Conservation (phyloP, 106 monocot species). For the Platanthera guangdongensis region DNA sequence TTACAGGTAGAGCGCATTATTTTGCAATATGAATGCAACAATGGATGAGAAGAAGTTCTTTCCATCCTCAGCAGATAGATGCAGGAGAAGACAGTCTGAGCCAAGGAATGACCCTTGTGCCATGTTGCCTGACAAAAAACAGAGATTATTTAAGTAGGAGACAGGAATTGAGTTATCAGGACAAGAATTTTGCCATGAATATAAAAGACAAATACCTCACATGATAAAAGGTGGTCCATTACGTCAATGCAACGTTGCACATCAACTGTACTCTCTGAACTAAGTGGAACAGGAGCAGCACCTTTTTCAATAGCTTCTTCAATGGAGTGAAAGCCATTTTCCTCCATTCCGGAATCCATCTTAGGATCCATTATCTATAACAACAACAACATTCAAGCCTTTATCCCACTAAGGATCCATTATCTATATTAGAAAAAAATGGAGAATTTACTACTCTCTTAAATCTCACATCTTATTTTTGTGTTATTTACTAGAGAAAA, state of each 20-base stretch:
- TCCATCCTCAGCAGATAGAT: conserved; percentile 86
- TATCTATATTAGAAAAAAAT: conserved; percentile 41
- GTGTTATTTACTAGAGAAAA: too few relatives aligned
- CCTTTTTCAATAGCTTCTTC: conserved; percentile 94
- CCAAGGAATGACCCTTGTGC: conserved; percentile 88
- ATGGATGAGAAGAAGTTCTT: conserved; percentile 83
- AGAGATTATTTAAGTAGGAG: not conserved
- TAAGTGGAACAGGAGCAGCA: conserved; percentile 87
- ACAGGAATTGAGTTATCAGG: not conserved
- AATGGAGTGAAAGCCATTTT: conserved; percentile 60
- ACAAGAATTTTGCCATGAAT: conserved; percentile 7
- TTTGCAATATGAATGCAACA: conserved; percentile 86
- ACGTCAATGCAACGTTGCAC: conserved; percentile 77
- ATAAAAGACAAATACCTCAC: conserved; percentile 51
- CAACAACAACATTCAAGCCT: too few relatives aligned
- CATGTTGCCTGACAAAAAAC: conserved; percentile 75
- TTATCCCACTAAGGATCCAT: too few relatives aligned
- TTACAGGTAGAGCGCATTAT: conserved; percentile 78
- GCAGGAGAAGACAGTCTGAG: conserved; percentile 96
- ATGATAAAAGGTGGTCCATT: conserved; percentile 94
- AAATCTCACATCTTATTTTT: too few relatives aligned
- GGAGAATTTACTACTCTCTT: not conserved
- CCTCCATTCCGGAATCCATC: conserved; percentile 93
- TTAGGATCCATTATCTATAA: conserved; percentile 99
- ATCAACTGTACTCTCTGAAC: conserved; percentile 66